These are phyloP conservation scores for Scedosporium apiospermum DNA, from an alignment of 2,329 filamentous ascomycete species.

Conservation along the genomic window DNA sequence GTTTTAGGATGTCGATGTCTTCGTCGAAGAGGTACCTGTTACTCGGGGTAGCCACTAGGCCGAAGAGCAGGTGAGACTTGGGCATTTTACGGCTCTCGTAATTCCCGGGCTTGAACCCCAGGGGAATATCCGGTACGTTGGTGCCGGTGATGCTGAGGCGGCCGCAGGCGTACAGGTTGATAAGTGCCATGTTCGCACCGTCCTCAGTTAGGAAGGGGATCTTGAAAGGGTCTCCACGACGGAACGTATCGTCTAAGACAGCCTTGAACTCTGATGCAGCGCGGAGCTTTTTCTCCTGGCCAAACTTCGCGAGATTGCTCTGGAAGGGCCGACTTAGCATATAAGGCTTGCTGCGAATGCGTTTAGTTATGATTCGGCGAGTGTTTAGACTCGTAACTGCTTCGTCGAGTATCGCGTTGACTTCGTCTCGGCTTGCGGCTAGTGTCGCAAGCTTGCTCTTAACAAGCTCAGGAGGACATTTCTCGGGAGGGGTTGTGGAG, in stretches of 20 bases:
- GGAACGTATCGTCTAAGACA: conserved; percentile 47
- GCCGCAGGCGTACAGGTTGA: conserved; percentile 53
- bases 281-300: conserved; percentile 43
- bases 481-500: conserved; percentile 40
- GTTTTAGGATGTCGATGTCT: conserved; percentile 31
- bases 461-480: conserved; percentile 38
- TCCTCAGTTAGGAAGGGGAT: conserved; percentile 52
- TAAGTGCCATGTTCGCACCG: conserved; percentile 55
- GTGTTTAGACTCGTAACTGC: conserved; percentile 39
- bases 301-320: conserved; percentile 45
- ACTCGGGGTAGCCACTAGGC: conserved; percentile 44
- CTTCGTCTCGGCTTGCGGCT: conserved; percentile 26
- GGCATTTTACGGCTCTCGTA: conserved; percentile 63
- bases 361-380: conserved; percentile 47
- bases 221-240: conserved; percentile 26
- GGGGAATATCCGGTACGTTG: conserved; percentile 52
- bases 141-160: conserved; percentile 43
- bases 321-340: conserved; percentile 51
- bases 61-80: conserved; percentile 56
- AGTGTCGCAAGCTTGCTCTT: conserved; percentile 43
- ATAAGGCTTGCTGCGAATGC: conserved; percentile 51
- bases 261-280: conserved; percentile 52
- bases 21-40: conserved; percentile 52
- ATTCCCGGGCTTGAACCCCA: conserved; percentile 61
- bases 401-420: conserved; percentile 34